phyloP scores from a whole-genome alignment of 257 asterid genomes.

The Orobanche coerulescens region DNA sequence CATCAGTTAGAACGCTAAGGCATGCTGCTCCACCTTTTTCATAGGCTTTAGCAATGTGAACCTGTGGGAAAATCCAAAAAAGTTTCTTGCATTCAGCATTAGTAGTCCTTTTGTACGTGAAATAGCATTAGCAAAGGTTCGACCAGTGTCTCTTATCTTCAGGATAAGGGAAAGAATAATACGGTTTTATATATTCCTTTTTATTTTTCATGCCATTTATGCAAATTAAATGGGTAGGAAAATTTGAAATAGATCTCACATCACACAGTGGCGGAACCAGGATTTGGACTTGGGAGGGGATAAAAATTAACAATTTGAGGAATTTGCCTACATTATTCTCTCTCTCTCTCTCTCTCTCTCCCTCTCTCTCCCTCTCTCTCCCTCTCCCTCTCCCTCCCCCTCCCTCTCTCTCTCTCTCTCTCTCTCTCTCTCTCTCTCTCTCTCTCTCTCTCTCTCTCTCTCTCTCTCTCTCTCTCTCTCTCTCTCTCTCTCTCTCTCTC shows the following conservation, averaged over 20 bases:
- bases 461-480: no score
- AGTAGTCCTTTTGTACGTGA: background rate
- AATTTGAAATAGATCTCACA: background rate
- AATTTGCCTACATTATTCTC: no score
- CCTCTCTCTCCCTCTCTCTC: no score
- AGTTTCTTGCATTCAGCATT: constrained; percentile 1
- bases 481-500: no score
- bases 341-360: no score
- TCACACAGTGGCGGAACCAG: no score
- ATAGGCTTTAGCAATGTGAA: constrained; percentile 84
- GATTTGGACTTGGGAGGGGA: no score
- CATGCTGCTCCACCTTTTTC: constrained; percentile 96
- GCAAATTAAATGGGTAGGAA: background rate
- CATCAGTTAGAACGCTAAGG: constrained; percentile 83
- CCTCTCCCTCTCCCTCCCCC: no score
- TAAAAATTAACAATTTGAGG: no score
- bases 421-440: no score
- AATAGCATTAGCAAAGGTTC: background rate
- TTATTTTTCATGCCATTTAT: background rate
- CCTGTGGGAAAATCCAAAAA: constrained; percentile 36
- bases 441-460: no score
- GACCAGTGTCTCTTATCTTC: background rate
- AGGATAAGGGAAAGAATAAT: background rate
- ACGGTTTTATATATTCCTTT: background rate
- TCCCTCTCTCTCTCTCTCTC: no score